Conservation (phyloP, 106 monocot genomes). For the Dendrobium officinale region DNA sequence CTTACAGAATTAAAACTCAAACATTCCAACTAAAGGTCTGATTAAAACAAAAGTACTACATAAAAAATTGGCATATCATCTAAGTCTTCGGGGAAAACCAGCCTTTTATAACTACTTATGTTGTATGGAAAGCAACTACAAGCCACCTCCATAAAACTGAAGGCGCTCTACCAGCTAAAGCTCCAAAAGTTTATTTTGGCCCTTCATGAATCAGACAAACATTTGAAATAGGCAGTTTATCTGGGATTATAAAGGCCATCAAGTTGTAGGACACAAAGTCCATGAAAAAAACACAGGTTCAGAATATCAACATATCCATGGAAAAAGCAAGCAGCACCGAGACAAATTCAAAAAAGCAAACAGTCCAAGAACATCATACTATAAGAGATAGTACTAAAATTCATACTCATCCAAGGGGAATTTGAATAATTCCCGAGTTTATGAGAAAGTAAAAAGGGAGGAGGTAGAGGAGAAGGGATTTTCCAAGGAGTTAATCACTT, state of each 20-base stretch:
- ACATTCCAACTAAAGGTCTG: not conserved
- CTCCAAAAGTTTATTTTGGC: not conserved
- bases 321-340: no score
- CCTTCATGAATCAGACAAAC: slow-evolving; percentile 5
- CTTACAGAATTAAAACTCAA: not conserved
- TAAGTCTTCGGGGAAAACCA: not conserved
- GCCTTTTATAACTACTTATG: not conserved
- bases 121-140: slow-evolving; percentile 6
- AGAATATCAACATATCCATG: no score
- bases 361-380: no score
- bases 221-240: not conserved
- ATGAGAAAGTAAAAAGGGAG: no score
- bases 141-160: slow-evolving; percentile 2
- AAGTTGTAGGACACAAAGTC: not conserved
- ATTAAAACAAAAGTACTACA: not conserved
- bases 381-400: no score
- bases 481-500: no score
- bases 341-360: no score
- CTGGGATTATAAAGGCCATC: not conserved
- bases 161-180: slow-evolving; percentile 1
- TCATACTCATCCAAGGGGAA: not conserved
- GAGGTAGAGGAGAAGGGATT: no score
- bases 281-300: not conserved
- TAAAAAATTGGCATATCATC: not conserved
- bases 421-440: no score